Evolutionary conservation across 768 basidiomycete species (phyloP), one percentile per base, ranked within the genome.

Genomic region (Boletus huronensis): DNA sequence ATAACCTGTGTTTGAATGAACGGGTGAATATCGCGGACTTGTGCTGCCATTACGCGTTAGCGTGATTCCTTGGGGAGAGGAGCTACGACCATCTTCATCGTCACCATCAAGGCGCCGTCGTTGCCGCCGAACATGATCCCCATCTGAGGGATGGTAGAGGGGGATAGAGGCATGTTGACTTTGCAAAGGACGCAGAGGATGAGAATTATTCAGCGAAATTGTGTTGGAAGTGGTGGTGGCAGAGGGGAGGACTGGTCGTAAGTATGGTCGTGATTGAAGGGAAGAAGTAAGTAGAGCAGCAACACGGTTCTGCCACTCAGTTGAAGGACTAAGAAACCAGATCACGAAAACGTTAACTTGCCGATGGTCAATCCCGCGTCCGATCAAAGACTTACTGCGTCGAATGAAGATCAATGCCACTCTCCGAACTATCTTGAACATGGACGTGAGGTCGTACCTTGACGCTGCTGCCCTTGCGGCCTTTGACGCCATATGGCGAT

Each of bases 261-360:
- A 44, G 41, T 54, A 19, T 2, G 49, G 14, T 25, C 38, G 55
- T 11, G 63, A 48, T 36, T 49, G 63, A 31, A 70, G 48, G 7
- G 66, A 64, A 31, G 61, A 51, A 34, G 58, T 50, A 14, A 71
- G 63, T 4, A 61, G 21, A 25, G 64, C 7, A 11, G 58, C 71
- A 3, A 92, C 84, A 42, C 76, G 75, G 62, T 89, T 88, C 69
- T 92, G 90, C 90, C 90, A 92, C 70, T 92, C 88, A 58, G 84
- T 85, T 23, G 88, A 87, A 17, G 89, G 88, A 59, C 88, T 90
- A 48, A 34, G 7, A 39, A 53, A 42, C 19, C n/a, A 56, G 54
- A 54, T 50, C 28, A 58, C 13, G n/a, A 47, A 52, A 54, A 50
- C 17, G n/a, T 47, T 8, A 36, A 41, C 11, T 51, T 41, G 14